Percentiles rank a stretch among this genome's conserved stretches.
These are phyloP conservation scores for Tetrahymena elliotti DNA, from an alignment of 73 alveolate genomes.

Conservation along the genomic window DNA sequence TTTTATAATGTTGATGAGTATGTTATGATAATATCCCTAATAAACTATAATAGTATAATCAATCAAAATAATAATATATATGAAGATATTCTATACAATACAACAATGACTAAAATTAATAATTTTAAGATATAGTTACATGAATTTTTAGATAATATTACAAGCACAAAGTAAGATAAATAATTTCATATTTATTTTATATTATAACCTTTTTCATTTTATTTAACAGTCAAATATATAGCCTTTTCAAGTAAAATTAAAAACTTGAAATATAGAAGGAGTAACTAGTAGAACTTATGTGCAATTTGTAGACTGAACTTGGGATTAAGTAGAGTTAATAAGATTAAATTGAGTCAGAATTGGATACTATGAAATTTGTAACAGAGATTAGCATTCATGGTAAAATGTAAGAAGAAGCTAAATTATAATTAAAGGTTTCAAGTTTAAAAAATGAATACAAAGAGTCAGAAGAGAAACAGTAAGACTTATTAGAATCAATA, in stretches of 20 bases:
- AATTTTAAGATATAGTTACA: background rate
- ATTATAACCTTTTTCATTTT: background rate
- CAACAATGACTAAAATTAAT: background rate
- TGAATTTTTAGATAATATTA: background rate
- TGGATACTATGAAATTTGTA: background rate
- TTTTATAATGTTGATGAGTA: background rate
- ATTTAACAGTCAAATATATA: background rate
- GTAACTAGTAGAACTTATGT: background rate
- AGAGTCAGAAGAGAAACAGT: background rate
- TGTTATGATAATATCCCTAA: background rate
- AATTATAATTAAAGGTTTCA: background rate
- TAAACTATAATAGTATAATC: background rate
- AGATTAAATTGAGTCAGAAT: background rate
- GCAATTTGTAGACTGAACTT: background rate
- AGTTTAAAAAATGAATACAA: background rate
- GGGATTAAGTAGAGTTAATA: background rate
- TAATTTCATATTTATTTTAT: background rate
- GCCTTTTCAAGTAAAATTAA: background rate
- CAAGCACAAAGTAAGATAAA: background rate
- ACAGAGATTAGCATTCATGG: background rate
- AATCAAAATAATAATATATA: background rate
- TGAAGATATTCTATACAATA: background rate
- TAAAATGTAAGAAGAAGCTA: background rate
- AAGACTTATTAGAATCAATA: background rate
- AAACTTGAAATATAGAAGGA: background rate